Percentiles rank a stretch among this genome's conserved stretches.
Evolutionary conservation across 768 basidiomycete species (phyloP).

Genomic region (Termitomyces sp.): DNA sequence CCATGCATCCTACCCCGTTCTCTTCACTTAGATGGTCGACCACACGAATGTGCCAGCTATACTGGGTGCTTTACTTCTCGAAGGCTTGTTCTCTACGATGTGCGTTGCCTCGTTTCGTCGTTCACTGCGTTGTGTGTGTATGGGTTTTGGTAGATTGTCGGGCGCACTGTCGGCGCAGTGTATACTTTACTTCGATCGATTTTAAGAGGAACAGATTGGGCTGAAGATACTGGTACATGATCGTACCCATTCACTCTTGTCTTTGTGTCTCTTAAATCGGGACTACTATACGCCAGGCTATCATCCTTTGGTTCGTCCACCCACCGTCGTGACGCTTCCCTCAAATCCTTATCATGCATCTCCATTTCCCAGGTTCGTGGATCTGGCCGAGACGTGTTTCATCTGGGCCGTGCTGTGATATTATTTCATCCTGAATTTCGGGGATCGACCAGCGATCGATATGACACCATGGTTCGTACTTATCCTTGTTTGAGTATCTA

Average conservation of each 20-base stretch:
- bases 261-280: too few relatives aligned
- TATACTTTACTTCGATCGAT: not conserved
- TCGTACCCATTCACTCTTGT: too few relatives aligned
- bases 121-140: not conserved
- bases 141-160: not conserved
- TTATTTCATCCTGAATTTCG: conserved; percentile 39
- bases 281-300: too few relatives aligned
- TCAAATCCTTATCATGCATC: not conserved
- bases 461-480: not conserved
- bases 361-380: conserved; percentile 22
- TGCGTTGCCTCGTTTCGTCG: not conserved
- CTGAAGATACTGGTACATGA: not conserved
- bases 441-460: conserved; percentile 28
- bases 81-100: not conserved
- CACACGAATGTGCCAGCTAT: not conserved
- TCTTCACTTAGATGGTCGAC: not conserved
- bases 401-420: conserved; percentile 33
- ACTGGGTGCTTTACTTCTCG: not conserved
- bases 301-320: not conserved
- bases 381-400: conserved; percentile 30
- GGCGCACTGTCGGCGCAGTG: not conserved
- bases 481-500: too few relatives aligned
- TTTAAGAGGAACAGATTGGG: not conserved
- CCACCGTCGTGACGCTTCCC: not conserved
- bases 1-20: too few relatives aligned